phyloP scores from a whole-genome alignment of 441 rosid species.

The Corymbia calophylla region DNA sequence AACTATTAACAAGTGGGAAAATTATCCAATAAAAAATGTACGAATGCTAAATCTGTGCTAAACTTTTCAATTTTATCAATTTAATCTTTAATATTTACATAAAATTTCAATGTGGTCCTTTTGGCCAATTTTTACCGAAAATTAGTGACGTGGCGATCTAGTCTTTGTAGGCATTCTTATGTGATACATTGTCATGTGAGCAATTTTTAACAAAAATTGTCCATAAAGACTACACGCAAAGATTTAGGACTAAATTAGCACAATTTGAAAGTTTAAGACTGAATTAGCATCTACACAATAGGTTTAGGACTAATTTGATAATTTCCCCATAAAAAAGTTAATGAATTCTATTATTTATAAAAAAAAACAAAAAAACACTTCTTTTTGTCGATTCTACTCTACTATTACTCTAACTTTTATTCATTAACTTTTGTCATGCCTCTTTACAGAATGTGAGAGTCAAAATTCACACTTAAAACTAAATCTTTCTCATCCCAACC shows the following conservation, averaged over 20 bases:
- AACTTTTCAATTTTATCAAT: neutral
- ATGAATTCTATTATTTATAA: too few relatives aligned
- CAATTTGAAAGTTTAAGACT: neutral
- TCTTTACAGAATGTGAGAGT: too few relatives aligned
- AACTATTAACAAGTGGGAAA: neutral
- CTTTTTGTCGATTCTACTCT: too few relatives aligned
- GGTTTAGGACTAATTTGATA: too few relatives aligned
- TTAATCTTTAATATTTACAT: fast-evolving
- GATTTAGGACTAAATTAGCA: fast-evolving
- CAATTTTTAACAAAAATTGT: neutral
- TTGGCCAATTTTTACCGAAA: fast-evolving
- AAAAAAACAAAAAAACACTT: too few relatives aligned
- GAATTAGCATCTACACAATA: neutral
- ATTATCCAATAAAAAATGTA: fast-evolving
- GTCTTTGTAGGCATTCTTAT: neutral
- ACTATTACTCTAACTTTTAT: too few relatives aligned
- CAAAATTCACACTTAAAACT: too few relatives aligned
- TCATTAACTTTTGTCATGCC: too few relatives aligned
- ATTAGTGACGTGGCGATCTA: fast-evolving
- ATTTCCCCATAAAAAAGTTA: too few relatives aligned
- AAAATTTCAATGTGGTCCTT: fast-evolving
- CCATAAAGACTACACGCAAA: neutral
- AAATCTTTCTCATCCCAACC: too few relatives aligned
- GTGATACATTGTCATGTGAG: fast-evolving
- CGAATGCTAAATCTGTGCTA: fast-evolving